Conservation (phyloP, 805 yeast genomes). For the Zygoascus flipseniorum region DNA sequence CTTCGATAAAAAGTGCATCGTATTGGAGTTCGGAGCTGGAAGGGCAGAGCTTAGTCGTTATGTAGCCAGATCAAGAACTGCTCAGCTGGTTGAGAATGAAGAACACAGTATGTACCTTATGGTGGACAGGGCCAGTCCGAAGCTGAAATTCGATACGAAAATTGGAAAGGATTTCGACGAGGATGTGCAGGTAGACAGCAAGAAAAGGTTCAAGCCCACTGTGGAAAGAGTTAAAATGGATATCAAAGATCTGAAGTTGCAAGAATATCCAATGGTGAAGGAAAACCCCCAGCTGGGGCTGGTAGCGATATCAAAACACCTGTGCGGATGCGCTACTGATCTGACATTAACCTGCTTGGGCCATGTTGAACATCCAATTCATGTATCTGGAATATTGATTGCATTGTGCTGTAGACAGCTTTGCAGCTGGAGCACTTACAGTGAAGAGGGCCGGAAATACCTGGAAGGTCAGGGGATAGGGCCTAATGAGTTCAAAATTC, state of each 20-base stretch:
- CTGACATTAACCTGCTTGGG: slow-evolving; percentile 60
- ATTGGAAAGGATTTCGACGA: slow-evolving; percentile 43
- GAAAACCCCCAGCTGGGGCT: slow-evolving; percentile 2
- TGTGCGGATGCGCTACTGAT: slow-evolving; percentile 94
- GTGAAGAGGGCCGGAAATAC: slow-evolving; percentile 39
- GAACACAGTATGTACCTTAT: slow-evolving; percentile 37
- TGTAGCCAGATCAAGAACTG: slow-evolving; percentile 27
- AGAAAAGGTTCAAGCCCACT: slow-evolving; percentile 1
- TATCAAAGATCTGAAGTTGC: slow-evolving; percentile 64
- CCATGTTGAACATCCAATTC: slow-evolving; percentile 23
- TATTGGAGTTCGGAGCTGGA: slow-evolving; percentile 86
- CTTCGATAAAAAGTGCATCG: slow-evolving; percentile 28
- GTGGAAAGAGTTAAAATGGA: slow-evolving; percentile 58
- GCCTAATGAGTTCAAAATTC: slow-evolving; percentile 27
- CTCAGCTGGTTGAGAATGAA: background rate
- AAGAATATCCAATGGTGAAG: slow-evolving; percentile 30
- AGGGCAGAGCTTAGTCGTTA: slow-evolving; percentile 75
- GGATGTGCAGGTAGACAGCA: slow-evolving; percentile 8
- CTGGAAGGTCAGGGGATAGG: slow-evolving; percentile 26
- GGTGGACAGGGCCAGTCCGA: slow-evolving; percentile 66
- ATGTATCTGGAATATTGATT: slow-evolving; percentile 51
- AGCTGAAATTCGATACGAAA: slow-evolving; percentile 72
- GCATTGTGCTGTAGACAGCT: slow-evolving; percentile 94
- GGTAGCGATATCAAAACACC: slow-evolving; percentile 71
- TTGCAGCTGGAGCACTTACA: slow-evolving; percentile 52